Conservation (phyloP, 169 alveolate genomes). For the Plasmodium fragile region DNA sequence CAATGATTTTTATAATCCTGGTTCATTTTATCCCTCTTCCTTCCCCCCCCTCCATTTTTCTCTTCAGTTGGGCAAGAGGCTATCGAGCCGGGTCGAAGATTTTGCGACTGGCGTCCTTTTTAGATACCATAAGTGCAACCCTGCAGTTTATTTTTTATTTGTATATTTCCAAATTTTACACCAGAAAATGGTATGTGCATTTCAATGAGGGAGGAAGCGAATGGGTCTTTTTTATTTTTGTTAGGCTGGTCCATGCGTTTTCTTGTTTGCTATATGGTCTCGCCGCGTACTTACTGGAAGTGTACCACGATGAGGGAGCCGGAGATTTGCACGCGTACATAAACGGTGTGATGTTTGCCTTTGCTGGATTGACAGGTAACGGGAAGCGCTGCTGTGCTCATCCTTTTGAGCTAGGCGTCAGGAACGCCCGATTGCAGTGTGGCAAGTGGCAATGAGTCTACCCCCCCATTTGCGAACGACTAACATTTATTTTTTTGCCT, state of each 20-base stretch:
- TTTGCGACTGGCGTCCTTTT: conserved; percentile 91
- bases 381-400: not conserved
- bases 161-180: conserved; percentile 91
- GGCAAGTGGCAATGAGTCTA: not conserved
- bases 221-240: conserved; percentile 91
- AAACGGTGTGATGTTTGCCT: conserved; percentile 88
- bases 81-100: conserved; percentile 94
- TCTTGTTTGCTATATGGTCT: conserved; percentile 90
- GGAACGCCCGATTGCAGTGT: not conserved
- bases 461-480: not conserved
- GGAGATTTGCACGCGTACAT: conserved; percentile 94
- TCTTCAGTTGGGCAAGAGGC: conserved; percentile 93
- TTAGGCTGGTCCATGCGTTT: conserved; percentile 90
- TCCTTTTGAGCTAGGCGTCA: not conserved
- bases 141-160: conserved; percentile 92
- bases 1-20: not conserved
- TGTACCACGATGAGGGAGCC: conserved; percentile 94
- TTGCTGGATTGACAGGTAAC: conserved; percentile 89
- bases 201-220: conserved; percentile 94
- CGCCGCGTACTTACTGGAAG: conserved; percentile 92
- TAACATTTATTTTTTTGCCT: conserved; percentile 15
- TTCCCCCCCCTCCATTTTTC: not conserved
- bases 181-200: conserved; percentile 90
- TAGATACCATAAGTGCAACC: conserved; percentile 92
- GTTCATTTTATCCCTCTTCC: not conserved